These are phyloP conservation scores for Penicillium daleae DNA, from an alignment of 495 filamentous ascomycete genomes.

Conservation along the genomic window DNA sequence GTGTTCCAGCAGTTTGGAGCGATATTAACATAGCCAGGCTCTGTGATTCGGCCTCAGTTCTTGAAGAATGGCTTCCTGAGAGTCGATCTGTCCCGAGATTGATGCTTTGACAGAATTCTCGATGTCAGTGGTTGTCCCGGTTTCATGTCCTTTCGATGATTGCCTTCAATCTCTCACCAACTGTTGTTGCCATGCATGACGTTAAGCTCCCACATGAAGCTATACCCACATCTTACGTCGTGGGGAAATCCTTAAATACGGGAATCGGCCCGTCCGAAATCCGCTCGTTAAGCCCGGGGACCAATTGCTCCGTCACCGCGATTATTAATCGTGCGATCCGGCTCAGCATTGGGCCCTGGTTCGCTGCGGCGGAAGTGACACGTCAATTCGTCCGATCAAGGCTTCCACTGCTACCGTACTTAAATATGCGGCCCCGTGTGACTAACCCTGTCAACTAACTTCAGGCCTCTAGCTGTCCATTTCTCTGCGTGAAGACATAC, in stretches of 20 bases:
- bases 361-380: constrained; percentile 10
- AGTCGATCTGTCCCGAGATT: not conserved
- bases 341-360: constrained; percentile 18
- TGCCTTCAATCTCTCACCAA: not conserved
- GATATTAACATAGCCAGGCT: not conserved
- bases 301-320: constrained; percentile 17
- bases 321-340: constrained; percentile 28
- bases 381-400: constrained; percentile 15
- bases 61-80: not conserved
- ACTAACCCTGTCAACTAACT: constrained; percentile 14
- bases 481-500: not conserved
- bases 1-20: not conserved
- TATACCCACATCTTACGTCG: constrained; percentile 8
- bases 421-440: constrained; percentile 14
- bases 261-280: constrained; percentile 2
- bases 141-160: not conserved
- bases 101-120: not conserved
- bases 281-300: not conserved
- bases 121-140: not conserved
- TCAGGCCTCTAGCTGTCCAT: not conserved
- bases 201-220: not conserved
- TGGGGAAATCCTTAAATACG: not conserved
- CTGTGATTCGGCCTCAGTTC: not conserved
- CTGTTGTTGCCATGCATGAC: not conserved
- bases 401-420: constrained; percentile 10